phyloP scores from a whole-genome alignment of 371 early-diverging fungal genomes.

The Mortierella sp. region DNA sequence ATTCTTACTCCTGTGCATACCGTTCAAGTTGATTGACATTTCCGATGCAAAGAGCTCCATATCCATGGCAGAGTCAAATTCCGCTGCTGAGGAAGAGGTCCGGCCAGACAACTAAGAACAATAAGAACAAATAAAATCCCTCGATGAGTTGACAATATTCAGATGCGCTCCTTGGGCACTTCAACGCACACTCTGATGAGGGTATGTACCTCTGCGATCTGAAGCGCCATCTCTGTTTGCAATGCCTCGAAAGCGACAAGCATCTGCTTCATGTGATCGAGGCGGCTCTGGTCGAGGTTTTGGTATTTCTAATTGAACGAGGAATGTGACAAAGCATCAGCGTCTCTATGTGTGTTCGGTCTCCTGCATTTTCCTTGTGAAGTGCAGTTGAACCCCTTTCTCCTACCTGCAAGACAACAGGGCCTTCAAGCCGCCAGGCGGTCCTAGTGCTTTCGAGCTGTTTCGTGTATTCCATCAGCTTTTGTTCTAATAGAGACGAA shows the following conservation, averaged over 20 bases:
- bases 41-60: constrained; percentile 48
- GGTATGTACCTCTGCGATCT: constrained; percentile 58
- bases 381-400: background rate
- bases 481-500: constrained; percentile 38
- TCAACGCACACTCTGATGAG: background rate
- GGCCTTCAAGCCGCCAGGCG: constrained; percentile 63
- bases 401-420: constrained; percentile 61
- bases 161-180: background rate
- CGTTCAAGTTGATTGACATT: constrained; percentile 27
- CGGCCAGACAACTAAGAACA: constrained; percentile 32
- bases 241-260: constrained; percentile 62
- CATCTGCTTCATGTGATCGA: constrained; percentile 56
- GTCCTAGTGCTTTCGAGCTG: constrained; percentile 45
- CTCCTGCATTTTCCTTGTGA: background rate
- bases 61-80: constrained; percentile 51
- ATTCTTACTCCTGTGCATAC: constrained; percentile 10
- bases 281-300: constrained; percentile 63
- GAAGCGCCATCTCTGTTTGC: constrained; percentile 62
- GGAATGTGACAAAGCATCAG: background rate
- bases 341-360: background rate
- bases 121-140: background rate
- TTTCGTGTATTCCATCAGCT: constrained; percentile 44
- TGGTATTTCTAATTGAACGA: constrained; percentile 59
- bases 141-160: background rate
- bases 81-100: constrained; percentile 28